These are phyloP conservation scores for Cladosporium halotolerans DNA, from an alignment of 2,329 filamentous ascomycete genomes.

Conservation along the genomic window DNA sequence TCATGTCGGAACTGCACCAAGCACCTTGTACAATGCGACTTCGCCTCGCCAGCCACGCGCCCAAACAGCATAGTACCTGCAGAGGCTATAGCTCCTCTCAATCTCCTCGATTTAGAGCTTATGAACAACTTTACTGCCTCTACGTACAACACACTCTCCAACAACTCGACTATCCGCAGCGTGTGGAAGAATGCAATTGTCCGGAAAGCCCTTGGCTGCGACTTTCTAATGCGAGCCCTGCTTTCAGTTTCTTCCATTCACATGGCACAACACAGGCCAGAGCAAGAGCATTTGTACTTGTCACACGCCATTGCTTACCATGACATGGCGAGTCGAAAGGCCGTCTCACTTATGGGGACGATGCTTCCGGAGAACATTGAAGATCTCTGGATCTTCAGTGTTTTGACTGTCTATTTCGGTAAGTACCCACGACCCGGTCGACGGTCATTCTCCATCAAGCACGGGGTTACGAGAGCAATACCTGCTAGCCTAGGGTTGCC, in stretches of 20 bases:
- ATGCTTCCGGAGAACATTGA: background rate
- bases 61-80: background rate
- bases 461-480: too few species aligned
- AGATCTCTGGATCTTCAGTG: conserved; percentile 1
- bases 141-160: background rate
- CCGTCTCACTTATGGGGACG: background rate
- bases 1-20: conserved; percentile 5
- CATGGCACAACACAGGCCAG: background rate
- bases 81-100: background rate
- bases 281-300: background rate
- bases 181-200: conserved; percentile 2
- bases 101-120: background rate
- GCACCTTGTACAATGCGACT: conserved; percentile 1
- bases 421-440: background rate
- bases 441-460: too few species aligned
- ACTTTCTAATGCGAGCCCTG: conserved; percentile 1
- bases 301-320: conserved; percentile 1
- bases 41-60: background rate
- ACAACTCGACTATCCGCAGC: background rate
- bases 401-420: background rate
- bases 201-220: background rate
- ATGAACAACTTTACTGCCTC: conserved; percentile 3
- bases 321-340: background rate
- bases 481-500: too few species aligned
- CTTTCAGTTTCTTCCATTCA: conserved; percentile 3